Evolutionary conservation across 345 rosid genomes (phyloP).

Genomic region (Eucalyptus caleyi): DNA sequence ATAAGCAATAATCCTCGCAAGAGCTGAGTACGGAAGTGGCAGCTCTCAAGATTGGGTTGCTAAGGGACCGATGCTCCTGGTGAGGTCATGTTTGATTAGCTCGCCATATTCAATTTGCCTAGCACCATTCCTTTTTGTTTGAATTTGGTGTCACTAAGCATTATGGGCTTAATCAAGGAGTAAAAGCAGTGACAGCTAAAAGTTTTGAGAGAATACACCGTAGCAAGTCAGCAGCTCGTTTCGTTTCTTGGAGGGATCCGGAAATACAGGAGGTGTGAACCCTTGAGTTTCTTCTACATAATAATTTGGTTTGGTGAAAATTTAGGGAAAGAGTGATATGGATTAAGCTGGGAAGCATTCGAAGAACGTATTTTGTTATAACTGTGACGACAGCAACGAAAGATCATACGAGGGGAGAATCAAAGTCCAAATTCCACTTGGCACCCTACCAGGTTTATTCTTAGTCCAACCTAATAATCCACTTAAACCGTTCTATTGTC

Average conservation of each 20-base stretch:
- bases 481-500: background rate
- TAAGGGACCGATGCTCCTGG: conserved; percentile 80
- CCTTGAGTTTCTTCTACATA: background rate
- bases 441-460: too few species aligned
- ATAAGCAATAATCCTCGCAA: conserved; percentile 68
- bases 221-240: background rate
- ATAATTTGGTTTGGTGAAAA: background rate
- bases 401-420: too few species aligned
- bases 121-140: background rate
- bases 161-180: background rate
- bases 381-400: too few species aligned
- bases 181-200: background rate
- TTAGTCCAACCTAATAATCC: background rate
- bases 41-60: conserved; percentile 96
- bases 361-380: too few species aligned
- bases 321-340: background rate
- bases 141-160: background rate
- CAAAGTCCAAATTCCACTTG: too few species aligned
- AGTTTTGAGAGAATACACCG: background rate
- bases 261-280: too few species aligned
- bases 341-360: background rate
- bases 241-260: background rate
- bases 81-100: background rate
- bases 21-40: conserved; percentile 84
- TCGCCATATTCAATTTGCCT: background rate